These are phyloP conservation scores for Colletotrichum paranaense DNA, from an alignment of 2,329 filamentous ascomycete genomes.

Conservation along the genomic window DNA sequence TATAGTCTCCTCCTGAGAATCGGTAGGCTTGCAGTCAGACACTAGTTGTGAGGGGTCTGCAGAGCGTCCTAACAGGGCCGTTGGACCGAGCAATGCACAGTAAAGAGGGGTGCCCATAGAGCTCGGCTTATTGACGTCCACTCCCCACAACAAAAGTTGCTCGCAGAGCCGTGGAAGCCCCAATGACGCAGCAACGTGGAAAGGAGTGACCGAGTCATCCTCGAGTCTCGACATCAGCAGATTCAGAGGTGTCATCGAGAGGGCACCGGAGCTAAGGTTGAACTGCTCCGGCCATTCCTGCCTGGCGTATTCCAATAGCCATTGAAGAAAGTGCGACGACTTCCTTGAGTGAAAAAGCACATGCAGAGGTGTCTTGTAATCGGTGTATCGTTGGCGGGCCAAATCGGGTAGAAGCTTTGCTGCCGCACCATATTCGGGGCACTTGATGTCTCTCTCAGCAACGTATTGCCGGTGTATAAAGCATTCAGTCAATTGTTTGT, in stretches of 20 bases:
- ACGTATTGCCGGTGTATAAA: neutral
- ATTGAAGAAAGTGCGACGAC: constrained; percentile 48
- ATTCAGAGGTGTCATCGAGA: constrained; percentile 39
- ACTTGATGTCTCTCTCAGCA: neutral
- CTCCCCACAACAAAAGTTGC: constrained; percentile 23
- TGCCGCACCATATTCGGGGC: constrained; percentile 9
- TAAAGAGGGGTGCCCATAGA: constrained; percentile 46
- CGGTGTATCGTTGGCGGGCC: constrained; percentile 40
- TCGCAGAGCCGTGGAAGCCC: constrained; percentile 44
- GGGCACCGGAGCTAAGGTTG: constrained; percentile 33
- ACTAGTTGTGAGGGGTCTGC: constrained; percentile 9
- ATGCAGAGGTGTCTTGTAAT: constrained; percentile 40
- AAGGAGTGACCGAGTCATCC: constrained; percentile 41
- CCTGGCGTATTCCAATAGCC: constrained; percentile 48
- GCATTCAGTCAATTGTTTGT: neutral
- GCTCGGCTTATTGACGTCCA: constrained; percentile 38
- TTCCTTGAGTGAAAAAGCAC: constrained; percentile 42
- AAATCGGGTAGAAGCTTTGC: constrained; percentile 40
- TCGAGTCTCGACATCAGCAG: constrained; percentile 45
- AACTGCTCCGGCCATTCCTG: constrained; percentile 42
- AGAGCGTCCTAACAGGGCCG: constrained; percentile 39
- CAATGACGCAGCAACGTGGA: constrained; percentile 50
- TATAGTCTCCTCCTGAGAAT: constrained; percentile 40
- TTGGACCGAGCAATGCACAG: constrained; percentile 47
- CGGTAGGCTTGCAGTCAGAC: neutral